phyloP scores from a whole-genome alignment of 1,284 basidiomycete genomes.

The Leccinum laetum region DNA sequence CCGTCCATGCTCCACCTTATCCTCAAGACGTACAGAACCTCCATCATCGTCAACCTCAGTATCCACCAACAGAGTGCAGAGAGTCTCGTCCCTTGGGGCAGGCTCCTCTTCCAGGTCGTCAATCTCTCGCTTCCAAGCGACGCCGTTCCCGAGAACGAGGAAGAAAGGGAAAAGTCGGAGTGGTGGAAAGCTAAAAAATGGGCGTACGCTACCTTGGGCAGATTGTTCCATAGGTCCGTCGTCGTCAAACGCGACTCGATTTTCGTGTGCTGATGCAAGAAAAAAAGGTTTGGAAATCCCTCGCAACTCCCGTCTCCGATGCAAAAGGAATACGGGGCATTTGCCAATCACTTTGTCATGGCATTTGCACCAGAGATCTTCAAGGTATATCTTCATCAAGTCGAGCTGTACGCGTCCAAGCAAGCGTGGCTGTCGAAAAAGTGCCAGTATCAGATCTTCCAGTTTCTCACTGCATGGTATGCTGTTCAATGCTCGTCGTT shows the following conservation, averaged over 20 bases:
- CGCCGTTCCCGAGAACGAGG: conserved; percentile 67
- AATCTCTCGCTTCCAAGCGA: conserved; percentile 66
- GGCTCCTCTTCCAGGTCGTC: conserved; percentile 76
- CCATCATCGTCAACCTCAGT: conserved; percentile 71
- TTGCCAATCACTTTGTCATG: conserved; percentile 77
- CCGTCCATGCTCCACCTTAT: conserved; percentile 81
- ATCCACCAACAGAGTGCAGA: conserved; percentile 72
- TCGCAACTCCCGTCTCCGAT: conserved; percentile 76
- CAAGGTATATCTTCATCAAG: conserved; percentile 74
- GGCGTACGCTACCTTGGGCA: conserved; percentile 76
- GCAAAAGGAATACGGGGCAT: conserved; percentile 66
- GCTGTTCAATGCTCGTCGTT: conserved; percentile 21
- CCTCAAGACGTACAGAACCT: conserved; percentile 81
- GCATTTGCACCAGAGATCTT: conserved; percentile 85
- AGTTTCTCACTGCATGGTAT: conserved; percentile 85
- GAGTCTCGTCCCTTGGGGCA: conserved; percentile 82
- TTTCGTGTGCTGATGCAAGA: conserved; percentile 8
- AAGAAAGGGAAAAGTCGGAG: conserved; percentile 73
- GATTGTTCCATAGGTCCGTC: conserved; percentile 69
- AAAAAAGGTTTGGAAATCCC: conserved; percentile 74
- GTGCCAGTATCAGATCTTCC: conserved; percentile 78
- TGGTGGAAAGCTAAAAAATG: conserved; percentile 94
- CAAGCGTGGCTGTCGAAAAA: conserved; percentile 81
- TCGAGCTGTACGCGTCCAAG: conserved; percentile 69
- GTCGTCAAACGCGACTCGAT: neutral